phyloP scores from a whole-genome alignment of 2,329 filamentous ascomycete species.

The Xylaria sp. region DNA sequence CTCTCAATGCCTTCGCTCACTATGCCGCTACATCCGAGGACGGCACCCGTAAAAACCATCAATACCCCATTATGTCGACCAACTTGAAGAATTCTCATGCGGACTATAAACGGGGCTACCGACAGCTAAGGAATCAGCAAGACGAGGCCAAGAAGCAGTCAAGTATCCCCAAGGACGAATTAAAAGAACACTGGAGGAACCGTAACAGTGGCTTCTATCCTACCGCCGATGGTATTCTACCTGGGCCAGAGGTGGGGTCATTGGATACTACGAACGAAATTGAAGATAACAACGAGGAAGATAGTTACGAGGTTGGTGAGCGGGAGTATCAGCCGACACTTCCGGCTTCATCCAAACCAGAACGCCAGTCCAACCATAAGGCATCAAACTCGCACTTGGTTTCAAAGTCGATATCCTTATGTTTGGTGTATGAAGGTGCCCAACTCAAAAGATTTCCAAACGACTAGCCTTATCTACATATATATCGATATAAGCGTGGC shows the following conservation, averaged over 20 bases:
- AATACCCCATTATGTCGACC: conserved; percentile 2
- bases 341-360: no score
- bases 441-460: no score
- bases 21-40: conserved; percentile 21
- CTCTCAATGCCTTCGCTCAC: conserved; percentile 33
- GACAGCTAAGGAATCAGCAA: conserved; percentile 2
- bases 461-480: no score
- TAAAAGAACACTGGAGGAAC: conserved; percentile 7
- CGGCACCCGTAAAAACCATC: conserved; percentile 3
- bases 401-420: no score
- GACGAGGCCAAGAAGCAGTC: conserved; percentile 5
- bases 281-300: conserved; percentile 5
- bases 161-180: conserved; percentile 1
- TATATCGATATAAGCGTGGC: no score
- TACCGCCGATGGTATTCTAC: background rate
- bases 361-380: no score
- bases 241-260: background rate
- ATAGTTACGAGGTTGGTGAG: background rate
- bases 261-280: background rate
- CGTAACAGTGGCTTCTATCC: background rate
- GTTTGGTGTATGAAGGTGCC: no score
- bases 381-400: no score
- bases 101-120: background rate
- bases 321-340: background rate
- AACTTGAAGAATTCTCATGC: conserved; percentile 1